Conservation (phyloP, 2,329 filamentous ascomycete genomes). For the Pseudonectria foliicola region DNA sequence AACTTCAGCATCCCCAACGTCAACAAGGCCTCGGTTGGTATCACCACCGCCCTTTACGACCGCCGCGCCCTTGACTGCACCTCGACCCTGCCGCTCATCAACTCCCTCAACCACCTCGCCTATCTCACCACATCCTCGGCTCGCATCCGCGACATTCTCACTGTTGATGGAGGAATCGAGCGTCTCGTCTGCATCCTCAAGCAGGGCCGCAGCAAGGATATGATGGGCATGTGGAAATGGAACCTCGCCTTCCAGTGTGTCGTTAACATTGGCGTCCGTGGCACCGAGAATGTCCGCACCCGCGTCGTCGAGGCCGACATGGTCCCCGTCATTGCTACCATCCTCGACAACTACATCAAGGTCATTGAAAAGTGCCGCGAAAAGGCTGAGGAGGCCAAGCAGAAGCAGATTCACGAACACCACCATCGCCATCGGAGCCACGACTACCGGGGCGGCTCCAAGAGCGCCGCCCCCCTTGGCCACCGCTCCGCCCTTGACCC, state of each 20-base stretch:
- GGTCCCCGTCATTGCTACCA: conserved; percentile 97
- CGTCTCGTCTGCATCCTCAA: conserved; percentile 95
- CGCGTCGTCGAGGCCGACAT: conserved; percentile 97
- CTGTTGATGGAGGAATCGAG: conserved; percentile 97
- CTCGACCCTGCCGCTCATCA: conserved; percentile 93
- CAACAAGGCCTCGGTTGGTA: conserved; percentile 98
- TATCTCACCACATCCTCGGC: conserved; percentile 98
- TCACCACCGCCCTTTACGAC: conserved; percentile 97
- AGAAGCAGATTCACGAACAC: conserved; percentile 54
- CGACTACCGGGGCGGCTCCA: conserved; percentile 41
- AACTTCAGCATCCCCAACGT: conserved; percentile 99
- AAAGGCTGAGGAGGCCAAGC: conserved; percentile 75
- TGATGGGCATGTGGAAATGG: conserved; percentile 99
- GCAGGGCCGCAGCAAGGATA: conserved; percentile 90
- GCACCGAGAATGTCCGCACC: conserved; percentile 88
- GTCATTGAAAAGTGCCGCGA: conserved; percentile 88
- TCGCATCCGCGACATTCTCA: conserved; percentile 94
- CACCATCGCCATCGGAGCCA: conserved; percentile 43
- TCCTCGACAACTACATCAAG: conserved; percentile 96
- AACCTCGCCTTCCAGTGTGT: conserved; percentile 98
- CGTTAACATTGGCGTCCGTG: conserved; percentile 95
- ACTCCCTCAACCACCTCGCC: conserved; percentile 96
- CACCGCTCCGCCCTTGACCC: conserved; percentile 48
- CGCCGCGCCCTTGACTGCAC: conserved; percentile 96
- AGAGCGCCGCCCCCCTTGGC: conserved; percentile 43